These are phyloP conservation scores for Athelia sp. DNA, from an alignment of 1,284 basidiomycete genomes.

Conservation along the genomic window DNA sequence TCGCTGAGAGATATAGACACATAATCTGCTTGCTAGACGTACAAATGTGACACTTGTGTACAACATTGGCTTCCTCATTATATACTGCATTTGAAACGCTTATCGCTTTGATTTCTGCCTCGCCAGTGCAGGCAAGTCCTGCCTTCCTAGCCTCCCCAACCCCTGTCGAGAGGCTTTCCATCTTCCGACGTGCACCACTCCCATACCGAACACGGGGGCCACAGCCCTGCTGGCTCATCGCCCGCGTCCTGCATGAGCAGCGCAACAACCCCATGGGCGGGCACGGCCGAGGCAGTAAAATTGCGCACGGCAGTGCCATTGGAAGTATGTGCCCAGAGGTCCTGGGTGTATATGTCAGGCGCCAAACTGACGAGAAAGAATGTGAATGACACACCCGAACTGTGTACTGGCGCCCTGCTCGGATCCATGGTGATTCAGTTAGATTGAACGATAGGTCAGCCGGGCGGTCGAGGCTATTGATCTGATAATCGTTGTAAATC, in stretches of 20 bases:
- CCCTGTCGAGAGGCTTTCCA: constrained; percentile 21
- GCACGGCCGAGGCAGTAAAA: constrained; percentile 52
- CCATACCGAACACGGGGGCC: constrained; percentile 40
- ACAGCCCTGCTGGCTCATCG: constrained; percentile 51
- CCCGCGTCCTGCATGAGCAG: constrained; percentile 61
- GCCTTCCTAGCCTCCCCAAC: not conserved
- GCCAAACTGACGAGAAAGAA: not conserved
- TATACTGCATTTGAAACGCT: too few relatives aligned
- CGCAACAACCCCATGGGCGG: constrained; percentile 67
- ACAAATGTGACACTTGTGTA: too few relatives aligned
- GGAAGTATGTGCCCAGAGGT: constrained; percentile 64
- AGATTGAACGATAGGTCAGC: constrained; percentile 57
- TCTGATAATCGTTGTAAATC: constrained; percentile 23
- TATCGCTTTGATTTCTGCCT: not conserved
- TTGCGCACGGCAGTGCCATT: constrained; percentile 64
- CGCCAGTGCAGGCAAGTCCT: not conserved
- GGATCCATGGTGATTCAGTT: constrained; percentile 67
- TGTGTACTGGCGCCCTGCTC: constrained; percentile 56
- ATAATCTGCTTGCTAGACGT: too few relatives aligned
- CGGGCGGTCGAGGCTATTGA: constrained; percentile 49
- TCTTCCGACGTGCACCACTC: constrained; percentile 37
- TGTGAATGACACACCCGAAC: constrained; percentile 43
- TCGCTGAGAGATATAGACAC: too few relatives aligned
- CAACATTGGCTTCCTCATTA: too few relatives aligned
- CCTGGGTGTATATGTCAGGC: constrained; percentile 29